Evolutionary conservation across 345 rosid genomes (phyloP), one percentile per base, ranked within the genome.

Genomic region (Rhodamnia argentea): DNA sequence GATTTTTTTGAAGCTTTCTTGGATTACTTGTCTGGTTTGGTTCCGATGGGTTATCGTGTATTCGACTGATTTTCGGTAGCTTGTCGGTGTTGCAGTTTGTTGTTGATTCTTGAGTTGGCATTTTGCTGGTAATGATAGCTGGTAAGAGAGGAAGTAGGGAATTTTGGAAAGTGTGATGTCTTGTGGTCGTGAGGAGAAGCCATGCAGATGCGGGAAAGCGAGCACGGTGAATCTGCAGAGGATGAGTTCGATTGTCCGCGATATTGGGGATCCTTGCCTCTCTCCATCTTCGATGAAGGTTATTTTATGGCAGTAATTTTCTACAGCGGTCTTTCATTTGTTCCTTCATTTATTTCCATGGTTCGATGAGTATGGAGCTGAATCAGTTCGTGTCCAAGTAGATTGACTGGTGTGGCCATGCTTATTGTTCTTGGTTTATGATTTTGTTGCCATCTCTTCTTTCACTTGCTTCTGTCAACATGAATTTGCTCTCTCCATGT

Each of bases 251-350:
- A 85, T 95, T 42, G 96, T 94, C 60, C 96, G 96, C 84, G 95
- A 94, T 85, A 91, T 96, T 88, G 94, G 98, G 88, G 95, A 95
- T 88, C 95, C 98, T 87, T 96, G 98, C 89, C 94, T 96, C 83
- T 89, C 92, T 53, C 96, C 94, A 84, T 93, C 96, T 47, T 91
- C 90, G 37, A 90, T 92, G 87, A 95, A 94, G 98, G 95, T 94
- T 94, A 93, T 92, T 91, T 86, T 92, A 76, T 84, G 91, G 89
- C 89, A 93, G 90, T 93, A 93, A 86, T 37, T 10, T 87, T 88
- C 85, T 85, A 70, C 85, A 86, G 83, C 82, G 54, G 7, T 52
- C 83, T 88, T 52, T 56, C 85, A 40, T 85, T 37, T 16, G 64
- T 75, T 59, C n/a, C 12, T 57, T 76, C 24, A 54, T 50, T 76